Base-by-base conservation (phyloP, 2,329 filamentous ascomycete species). In the Sporothrix luriei region DNA sequence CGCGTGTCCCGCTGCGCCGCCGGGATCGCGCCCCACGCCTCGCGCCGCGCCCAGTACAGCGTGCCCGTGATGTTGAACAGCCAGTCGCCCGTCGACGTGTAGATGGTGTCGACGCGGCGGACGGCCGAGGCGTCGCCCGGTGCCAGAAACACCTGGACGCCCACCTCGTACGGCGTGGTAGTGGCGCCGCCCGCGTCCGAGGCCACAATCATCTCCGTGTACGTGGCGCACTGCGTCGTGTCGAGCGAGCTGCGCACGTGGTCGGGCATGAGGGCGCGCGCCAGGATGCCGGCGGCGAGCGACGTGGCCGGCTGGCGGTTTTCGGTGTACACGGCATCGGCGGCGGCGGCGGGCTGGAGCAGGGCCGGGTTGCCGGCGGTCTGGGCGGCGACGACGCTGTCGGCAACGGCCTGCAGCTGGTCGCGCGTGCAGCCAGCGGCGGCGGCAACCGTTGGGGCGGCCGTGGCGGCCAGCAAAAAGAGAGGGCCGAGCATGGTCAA, bases 191-290 rank as follows among this genome's bases (percentile, higher is more conserved):
- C n/a, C n/a, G n/a, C 71, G 21, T 77, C 74, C 21, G 71, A 74
- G 16, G 76, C 74, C 29, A 75, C 74, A 70, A 80, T 78, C 68
- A 83, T 76, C 73, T 82, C 80, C 24, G 82, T 81, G 71, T 80
- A 80, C 48, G 81, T 80, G 21, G 79, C 77, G 72, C 79, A 80
- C 38, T 71, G 72, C 19, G 74, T 74, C 3, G 75, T 74, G 74
- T 80, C 79, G 69, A 76, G 71, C 70, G 76, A 77, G 65, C 76
- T 79, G 70, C 76, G 76, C 62, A 75, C 75, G 69, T 78, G 75
- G 66, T 79, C 78, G 52, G 79, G 75, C 51, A 72, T 74, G 24
- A 80, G 74, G 6, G 76, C 67, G 66, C 75, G 72, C 9, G 73
- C 70, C n/a, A 80, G 72, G 1, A 79, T 68, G 5, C 76, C 74